phyloP scores from a whole-genome alignment of 768 basidiomycete genomes.

The Pluteus cervinus region DNA sequence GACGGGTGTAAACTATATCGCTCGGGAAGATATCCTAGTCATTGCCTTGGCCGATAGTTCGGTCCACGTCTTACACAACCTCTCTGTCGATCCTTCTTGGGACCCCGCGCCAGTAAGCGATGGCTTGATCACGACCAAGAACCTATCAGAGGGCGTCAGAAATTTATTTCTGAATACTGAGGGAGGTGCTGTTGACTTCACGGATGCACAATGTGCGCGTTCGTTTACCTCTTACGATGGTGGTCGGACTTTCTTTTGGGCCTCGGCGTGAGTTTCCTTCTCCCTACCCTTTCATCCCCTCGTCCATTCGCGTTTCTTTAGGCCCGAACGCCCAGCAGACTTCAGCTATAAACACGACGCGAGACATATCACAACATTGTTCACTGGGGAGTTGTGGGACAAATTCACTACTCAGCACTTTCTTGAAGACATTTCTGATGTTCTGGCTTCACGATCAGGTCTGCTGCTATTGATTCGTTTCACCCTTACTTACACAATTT shows the following conservation, averaged over 20 bases:
- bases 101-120: conserved; percentile 11
- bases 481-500: not conserved
- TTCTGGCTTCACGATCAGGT: conserved; percentile 27
- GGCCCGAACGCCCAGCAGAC: conserved; percentile 57
- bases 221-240: too few species aligned
- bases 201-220: not conserved
- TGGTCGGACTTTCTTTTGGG: too few species aligned
- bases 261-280: too few species aligned
- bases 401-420: too few species aligned
- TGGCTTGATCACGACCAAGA: conserved; percentile 27
- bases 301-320: too few species aligned
- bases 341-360: conserved; percentile 83
- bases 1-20: conserved; percentile 54
- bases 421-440: conserved; percentile 24
- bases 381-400: conserved; percentile 54
- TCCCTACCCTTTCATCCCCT: too few species aligned
- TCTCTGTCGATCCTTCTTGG: conserved; percentile 44
- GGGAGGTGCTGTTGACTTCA: conserved; percentile 26
- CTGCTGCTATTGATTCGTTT: not conserved
- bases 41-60: conserved; percentile 67
- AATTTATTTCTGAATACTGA: conserved; percentile 44
- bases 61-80: conserved; percentile 50
- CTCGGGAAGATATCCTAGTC: conserved; percentile 44
- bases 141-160: conserved; percentile 45
- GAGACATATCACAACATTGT: conserved; percentile 45